Evolutionary conservation across 1,139 yeast species (phyloP).

Genomic region (Arxiozyma telluris): DNA sequence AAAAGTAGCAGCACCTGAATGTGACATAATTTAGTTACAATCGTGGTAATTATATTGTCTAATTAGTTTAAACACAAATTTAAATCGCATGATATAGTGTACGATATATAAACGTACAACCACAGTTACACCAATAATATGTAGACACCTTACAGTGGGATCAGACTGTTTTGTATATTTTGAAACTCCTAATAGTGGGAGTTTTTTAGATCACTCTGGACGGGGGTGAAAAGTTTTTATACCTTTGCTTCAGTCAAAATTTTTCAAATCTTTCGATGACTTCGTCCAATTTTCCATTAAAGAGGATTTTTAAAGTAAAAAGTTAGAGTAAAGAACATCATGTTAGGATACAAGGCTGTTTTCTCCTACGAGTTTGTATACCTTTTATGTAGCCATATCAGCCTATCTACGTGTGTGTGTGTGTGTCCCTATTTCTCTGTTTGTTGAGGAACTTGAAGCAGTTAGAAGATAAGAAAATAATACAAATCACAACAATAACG

Average conservation of each 20-base stretch:
- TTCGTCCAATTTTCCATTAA: too few species aligned
- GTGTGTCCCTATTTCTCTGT: not conserved
- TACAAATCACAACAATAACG: not conserved
- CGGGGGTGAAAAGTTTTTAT: not conserved
- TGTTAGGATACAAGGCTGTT: too few species aligned
- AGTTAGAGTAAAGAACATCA: not conserved
- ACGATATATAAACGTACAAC: not conserved
- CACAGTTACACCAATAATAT: not conserved
- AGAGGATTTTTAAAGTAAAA: too few species aligned
- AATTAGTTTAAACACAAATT: not conserved
- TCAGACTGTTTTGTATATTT: not conserved
- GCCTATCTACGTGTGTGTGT: too few species aligned
- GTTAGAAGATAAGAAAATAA: not conserved
- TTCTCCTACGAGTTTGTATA: too few species aligned
- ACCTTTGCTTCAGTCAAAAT: not conserved
- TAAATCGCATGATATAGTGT: not conserved
- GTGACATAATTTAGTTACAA: constrained; percentile 22
- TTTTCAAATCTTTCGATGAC: not conserved
- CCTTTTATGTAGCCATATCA: too few species aligned
- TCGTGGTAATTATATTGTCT: too few species aligned
- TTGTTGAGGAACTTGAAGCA: not conserved
- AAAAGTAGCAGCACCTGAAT: constrained; percentile 58
- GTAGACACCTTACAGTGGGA: not conserved
- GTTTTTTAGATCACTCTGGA: not conserved
- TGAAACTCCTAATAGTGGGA: not conserved